Base-by-base conservation (phyloP, 108 stramenopile genomes). In the Skeletonema costatum region DNA sequence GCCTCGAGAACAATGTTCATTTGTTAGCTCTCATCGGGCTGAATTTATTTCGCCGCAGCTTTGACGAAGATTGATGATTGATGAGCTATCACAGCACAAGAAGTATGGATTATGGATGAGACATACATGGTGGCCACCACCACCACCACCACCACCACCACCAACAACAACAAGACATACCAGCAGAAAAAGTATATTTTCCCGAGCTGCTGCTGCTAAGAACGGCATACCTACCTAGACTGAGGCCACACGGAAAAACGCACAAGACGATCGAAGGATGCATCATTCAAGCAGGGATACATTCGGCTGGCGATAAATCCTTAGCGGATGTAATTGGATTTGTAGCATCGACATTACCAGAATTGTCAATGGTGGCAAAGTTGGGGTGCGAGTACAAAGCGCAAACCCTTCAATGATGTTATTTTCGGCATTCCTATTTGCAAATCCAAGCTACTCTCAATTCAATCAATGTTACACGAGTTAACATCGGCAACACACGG, bases 191-290 rank as follows among this genome's bases (percentile, higher is more conserved):
- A n/a, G n/a, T n/a, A n/a, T n/a, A 25, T 25, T 29, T 17, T 70
- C 32, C n/a, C 71, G 70, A 17, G 32, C 63, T 21, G 33, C n/a
- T n/a, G 76, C 76, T 5, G 10, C 3, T 13, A 32, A 46, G n/a
- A 76, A 73, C 5, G 76, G 76, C 21, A 73, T 73, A 10, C 16
- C 31, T 73, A 10, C 16, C 31, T 48, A 44, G 73, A 13, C 35
- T 76, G 32, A 32, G 76, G 16, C 76, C 76, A 51, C 80, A 80
- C 21, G 59, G 75, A 13, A 80, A 80, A 46, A 80, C 80, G n/a
- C 80, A 80, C 51, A 80, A 80, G 75, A 80, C 80, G 8, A 46
- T 9, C 21, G 75, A 76, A 71, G 80, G 80, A 46, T 70, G 63
- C 25, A 4, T 71, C n/a, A 76, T 80, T 19, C 80, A 80, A 64